Evolutionary conservation across 352 stramenopile genomes (phyloP), one percentile per base, ranked within the genome.

Genomic region (Elongisporangium senticosum): DNA sequence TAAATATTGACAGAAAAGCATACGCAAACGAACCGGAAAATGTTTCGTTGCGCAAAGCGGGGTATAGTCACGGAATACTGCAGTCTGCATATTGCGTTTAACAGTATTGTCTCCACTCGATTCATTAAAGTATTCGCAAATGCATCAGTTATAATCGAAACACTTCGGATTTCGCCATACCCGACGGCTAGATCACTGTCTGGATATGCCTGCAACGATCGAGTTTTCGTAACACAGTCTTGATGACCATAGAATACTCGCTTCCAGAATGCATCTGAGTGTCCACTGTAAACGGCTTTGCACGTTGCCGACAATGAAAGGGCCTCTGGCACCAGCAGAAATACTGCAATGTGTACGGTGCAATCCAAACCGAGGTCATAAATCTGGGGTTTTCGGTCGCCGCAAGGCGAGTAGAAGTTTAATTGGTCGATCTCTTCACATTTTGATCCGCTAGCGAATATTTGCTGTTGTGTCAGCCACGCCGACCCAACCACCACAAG

Each of bases 381-480:
- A 2, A 56, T 50, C 4, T 53, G 39, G 4, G 55, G 7, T 4
- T 33, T 20, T 33, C 21, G 3, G 7, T 33, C 26, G 40, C 23
- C 8, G 43, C 17, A 39, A 51, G 43, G 4, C 26, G 20, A 17
- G 40, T 23, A 28, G 55, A 51, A 43, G 11, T 17, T 43, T 10
- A 43, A 17, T 43, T 43, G 10, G 8, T 43, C 33, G 13, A 17
- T 17, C 17, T 43, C 33, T 4, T 43, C 33, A 17, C 10, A 43
- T 17, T 43, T 43, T 7, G 17, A 43, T 3, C 14, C 33, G 7
- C 49, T 54, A 7, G 59, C 59, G 23, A 83, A 37, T 22, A 83
- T 83, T n/a, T 75, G 74, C 11, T 75, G 64, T 53, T 81, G 74
- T 17, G 81, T 79, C 64, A 67, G 77, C 50, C 61, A 81, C 14